Percentiles rank a stretch among this genome's conserved stretches.
Conservation (phyloP, 1,284 basidiomycete genomes). For the Ceratobasidium sp. region DNA sequence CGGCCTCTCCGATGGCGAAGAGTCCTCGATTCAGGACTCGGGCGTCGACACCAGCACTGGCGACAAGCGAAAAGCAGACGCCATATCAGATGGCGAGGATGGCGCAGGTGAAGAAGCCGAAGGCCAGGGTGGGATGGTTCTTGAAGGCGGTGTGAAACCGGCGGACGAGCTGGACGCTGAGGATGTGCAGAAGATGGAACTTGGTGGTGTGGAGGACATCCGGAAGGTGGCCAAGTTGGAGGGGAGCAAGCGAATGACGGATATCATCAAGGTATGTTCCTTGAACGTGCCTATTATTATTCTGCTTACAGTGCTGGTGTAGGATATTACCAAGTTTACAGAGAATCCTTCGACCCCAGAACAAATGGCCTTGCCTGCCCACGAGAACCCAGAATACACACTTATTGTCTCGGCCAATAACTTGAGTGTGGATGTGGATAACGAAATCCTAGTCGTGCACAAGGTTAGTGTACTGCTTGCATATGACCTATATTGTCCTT, state of each 20-base stretch:
- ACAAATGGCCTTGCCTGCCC: conserved; percentile 80
- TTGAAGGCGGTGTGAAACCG: conserved; percentile 90
- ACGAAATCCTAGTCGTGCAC: conserved; percentile 96
- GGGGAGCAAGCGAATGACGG: conserved; percentile 83
- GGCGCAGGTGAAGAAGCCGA: conserved; percentile 55
- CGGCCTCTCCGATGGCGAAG: conserved; percentile 73
- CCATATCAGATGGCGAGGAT: conserved; percentile 63
- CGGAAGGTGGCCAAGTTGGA: conserved; percentile 89
- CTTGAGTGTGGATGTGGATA: conserved; percentile 97
- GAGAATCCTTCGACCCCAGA: conserved; percentile 79
- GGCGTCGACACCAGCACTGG: conserved; percentile 29
- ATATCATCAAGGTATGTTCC: conserved; percentile 77
- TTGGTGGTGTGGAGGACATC: conserved; percentile 85
- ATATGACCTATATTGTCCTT: conserved; percentile 43
- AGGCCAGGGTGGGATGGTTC: conserved; percentile 67
- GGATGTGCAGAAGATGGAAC: conserved; percentile 92
- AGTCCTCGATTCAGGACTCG: conserved; percentile 61
- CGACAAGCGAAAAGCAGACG: conserved; percentile 56
- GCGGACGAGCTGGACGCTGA: conserved; percentile 93
- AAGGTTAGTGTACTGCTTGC: conserved; percentile 67
- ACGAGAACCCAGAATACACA: conserved; percentile 95
- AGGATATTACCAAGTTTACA: conserved; percentile 92
- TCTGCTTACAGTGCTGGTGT: conserved; percentile 11
- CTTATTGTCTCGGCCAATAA: conserved; percentile 98
- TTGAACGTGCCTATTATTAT: background rate